Evolutionary conservation across 176 grass and related monocot genomes (phyloP).

Genomic region (Carex cristatella): DNA sequence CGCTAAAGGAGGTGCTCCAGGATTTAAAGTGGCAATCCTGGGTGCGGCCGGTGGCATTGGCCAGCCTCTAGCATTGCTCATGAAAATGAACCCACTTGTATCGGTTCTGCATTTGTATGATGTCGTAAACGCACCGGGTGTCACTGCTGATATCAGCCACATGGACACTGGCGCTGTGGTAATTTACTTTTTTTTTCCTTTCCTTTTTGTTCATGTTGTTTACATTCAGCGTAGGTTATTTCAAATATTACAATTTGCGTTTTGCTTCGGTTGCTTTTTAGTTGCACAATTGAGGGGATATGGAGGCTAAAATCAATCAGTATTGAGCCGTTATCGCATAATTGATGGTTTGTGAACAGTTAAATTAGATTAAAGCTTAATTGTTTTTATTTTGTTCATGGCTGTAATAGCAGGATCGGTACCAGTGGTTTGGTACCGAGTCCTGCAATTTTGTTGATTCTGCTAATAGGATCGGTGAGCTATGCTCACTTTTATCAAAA

Average conservation of each 20-base stretch:
- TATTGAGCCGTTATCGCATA: neutral
- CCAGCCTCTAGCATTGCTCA: constrained; percentile 81
- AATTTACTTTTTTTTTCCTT: neutral
- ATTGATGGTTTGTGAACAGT: neutral
- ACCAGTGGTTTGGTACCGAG: too few relatives aligned
- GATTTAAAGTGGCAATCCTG: constrained; percentile 84
- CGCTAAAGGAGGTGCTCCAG: constrained; percentile 79
- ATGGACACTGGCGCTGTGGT: constrained; percentile 97
- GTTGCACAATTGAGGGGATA: neutral
- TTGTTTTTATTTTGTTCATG: too few relatives aligned
- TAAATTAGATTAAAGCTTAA: neutral
- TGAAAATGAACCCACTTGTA: constrained; percentile 97
- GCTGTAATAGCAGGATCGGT: too few relatives aligned
- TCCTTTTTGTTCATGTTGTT: neutral
- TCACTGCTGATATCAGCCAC: constrained; percentile 92
- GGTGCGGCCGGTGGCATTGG: constrained; percentile 92
- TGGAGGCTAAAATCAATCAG: neutral
- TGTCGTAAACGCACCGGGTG: constrained; percentile 89
- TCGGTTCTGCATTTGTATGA: constrained; percentile 97
- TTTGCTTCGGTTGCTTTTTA: neutral
- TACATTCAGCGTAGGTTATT: neutral
- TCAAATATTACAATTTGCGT: neutral
- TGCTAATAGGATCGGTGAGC: too few relatives aligned
- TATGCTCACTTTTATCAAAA: too few relatives aligned
- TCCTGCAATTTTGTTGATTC: too few relatives aligned